A percentile compares a stretch with the other conserved stretches of the same genome.
phyloP scores from a whole-genome alignment of 768 basidiomycete species.

The Lactifluus echinatus region DNA sequence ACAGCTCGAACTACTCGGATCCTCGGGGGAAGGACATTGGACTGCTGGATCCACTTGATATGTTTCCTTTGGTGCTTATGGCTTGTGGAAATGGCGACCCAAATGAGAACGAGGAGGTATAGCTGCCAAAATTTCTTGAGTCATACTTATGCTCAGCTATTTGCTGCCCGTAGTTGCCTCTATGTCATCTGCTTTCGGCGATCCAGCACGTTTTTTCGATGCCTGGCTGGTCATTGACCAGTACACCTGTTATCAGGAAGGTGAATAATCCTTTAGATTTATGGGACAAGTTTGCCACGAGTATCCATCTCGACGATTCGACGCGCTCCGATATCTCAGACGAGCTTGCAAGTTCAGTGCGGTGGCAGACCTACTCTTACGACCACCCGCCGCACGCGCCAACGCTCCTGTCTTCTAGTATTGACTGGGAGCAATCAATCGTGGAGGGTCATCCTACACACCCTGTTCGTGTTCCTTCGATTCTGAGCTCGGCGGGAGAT shows the following conservation, averaged over 20 bases:
- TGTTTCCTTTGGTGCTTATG: slow-evolving; percentile 38
- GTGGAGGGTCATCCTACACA: slow-evolving; percentile 55
- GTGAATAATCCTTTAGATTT: slow-evolving; percentile 30
- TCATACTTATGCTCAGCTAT: not conserved
- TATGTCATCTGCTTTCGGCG: not conserved
- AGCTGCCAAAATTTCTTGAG: too few relatives aligned
- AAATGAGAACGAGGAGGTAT: slow-evolving; percentile 1
- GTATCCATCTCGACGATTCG: slow-evolving; percentile 29
- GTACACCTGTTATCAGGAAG: not conserved
- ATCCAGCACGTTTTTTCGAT: not conserved
- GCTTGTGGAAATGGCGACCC: slow-evolving; percentile 23
- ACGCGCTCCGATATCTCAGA: slow-evolving; percentile 36
- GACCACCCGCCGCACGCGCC: slow-evolving; percentile 41
- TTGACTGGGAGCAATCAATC: slow-evolving; percentile 54
- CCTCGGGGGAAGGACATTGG: slow-evolving; percentile 34
- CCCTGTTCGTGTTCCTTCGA: slow-evolving; percentile 32
- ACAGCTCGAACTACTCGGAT: slow-evolving; percentile 27
- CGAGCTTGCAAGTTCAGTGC: slow-evolving; percentile 42
- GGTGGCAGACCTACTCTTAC: slow-evolving; percentile 48
- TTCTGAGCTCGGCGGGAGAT: not conserved
- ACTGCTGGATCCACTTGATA: slow-evolving; percentile 48
- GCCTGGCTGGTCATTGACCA: slow-evolving; percentile 1
- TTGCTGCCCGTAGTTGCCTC: not conserved
- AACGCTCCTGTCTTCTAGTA: slow-evolving; percentile 37
- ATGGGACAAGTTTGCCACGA: slow-evolving; percentile 37